Percentiles rank a stretch among this genome's conserved stretches.
Conservation (phyloP, 352 stramenopile genomes). For the Phytophthora pisi region DNA sequence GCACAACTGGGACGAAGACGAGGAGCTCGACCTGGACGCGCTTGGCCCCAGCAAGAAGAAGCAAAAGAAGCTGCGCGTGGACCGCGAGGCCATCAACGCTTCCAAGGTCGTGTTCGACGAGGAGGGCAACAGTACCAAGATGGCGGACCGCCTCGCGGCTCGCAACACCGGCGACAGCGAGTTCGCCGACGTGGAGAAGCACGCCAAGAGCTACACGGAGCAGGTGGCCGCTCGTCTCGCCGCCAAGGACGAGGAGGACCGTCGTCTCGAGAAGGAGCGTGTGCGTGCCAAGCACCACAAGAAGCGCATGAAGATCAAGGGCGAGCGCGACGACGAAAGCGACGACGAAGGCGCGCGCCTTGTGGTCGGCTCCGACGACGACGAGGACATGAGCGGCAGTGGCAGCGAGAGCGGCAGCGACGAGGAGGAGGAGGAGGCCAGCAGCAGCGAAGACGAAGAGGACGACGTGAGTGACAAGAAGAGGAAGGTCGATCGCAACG, state of each 20-base stretch:
- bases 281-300: conserved; percentile 91
- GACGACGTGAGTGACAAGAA: conserved; percentile 16
- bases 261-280: conserved; percentile 83
- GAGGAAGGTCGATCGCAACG: conserved; percentile 51
- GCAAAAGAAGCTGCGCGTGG: conserved; percentile 87
- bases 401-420: conserved; percentile 34
- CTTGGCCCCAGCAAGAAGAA: conserved; percentile 68
- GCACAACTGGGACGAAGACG: conserved; percentile 81
- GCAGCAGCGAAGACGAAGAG: conserved; percentile 43
- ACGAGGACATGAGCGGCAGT: conserved; percentile 42
- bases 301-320: conserved; percentile 86
- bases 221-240: conserved; percentile 72
- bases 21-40: conserved; percentile 70
- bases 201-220: conserved; percentile 67
- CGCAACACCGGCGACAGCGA: conserved; percentile 45
- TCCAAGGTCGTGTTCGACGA: conserved; percentile 96
- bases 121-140: conserved; percentile 85
- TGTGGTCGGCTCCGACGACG: conserved; percentile 49
- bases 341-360: conserved; percentile 38
- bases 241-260: conserved; percentile 83
- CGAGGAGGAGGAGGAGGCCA: conserved; percentile 32
- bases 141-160: conserved; percentile 65
- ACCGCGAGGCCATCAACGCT: conserved; percentile 67
- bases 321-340: conserved; percentile 63
- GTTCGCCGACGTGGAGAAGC: conserved; percentile 71